These are phyloP conservation scores for Tardiomyces blankii DNA, from an alignment of 1,139 yeast genomes.

Conservation along the genomic window DNA sequence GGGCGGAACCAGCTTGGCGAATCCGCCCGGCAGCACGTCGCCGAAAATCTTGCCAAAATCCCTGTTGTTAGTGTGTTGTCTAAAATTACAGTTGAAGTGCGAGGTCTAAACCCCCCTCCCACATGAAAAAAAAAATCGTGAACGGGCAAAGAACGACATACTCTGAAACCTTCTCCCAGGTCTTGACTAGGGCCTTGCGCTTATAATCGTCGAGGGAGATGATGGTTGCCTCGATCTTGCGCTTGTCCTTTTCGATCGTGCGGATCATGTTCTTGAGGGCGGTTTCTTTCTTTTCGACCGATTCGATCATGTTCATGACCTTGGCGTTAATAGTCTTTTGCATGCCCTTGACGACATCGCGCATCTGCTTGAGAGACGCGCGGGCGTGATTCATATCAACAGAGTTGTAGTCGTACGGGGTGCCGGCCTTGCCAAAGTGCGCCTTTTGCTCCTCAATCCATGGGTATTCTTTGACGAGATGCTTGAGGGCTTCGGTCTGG, in stretches of 20 bases:
- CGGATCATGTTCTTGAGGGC: slow-evolving; percentile 70
- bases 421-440: slow-evolving; percentile 27
- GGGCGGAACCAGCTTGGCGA: slow-evolving; percentile 78
- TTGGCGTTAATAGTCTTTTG: slow-evolving; percentile 54
- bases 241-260: slow-evolving; percentile 83
- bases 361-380: slow-evolving; percentile 44
- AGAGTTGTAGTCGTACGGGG: slow-evolving; percentile 32
- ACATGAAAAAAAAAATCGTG: too few relatives aligned
- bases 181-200: slow-evolving; percentile 67
- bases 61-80: neutral
- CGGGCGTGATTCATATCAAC: slow-evolving; percentile 55
- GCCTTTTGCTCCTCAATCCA: slow-evolving; percentile 66
- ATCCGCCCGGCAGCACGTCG: slow-evolving; percentile 81
- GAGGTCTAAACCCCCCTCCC: too few relatives aligned
- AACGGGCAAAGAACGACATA: neutral
- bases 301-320: slow-evolving; percentile 90
- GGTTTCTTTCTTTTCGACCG: slow-evolving; percentile 79
- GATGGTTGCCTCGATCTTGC: slow-evolving; percentile 82
- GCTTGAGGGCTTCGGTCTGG: slow-evolving; percentile 26
- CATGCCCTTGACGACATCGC: slow-evolving; percentile 46
- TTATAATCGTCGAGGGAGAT: slow-evolving; percentile 80
- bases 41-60: slow-evolving; percentile 93
- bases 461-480: slow-evolving; percentile 44
- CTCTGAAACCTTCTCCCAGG: slow-evolving; percentile 64
- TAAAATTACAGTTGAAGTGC: too few relatives aligned